Evolutionary conservation across 2,329 filamentous ascomycete genomes (phyloP).

Genomic region (Aspergillus niger): DNA sequence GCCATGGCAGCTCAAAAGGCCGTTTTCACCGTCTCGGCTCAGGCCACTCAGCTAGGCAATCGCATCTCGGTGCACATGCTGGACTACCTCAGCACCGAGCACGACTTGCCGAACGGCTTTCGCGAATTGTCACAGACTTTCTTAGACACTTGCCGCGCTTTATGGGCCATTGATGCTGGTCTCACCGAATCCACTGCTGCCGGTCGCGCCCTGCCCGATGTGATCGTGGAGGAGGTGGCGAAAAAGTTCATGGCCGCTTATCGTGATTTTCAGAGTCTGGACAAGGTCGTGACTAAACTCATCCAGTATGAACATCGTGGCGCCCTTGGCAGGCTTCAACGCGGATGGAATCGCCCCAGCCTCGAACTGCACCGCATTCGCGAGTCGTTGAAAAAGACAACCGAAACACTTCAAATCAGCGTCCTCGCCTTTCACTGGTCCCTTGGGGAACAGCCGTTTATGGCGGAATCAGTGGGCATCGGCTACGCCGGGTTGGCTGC

Average conservation of each 20-base stretch:
- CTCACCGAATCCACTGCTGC: slow-evolving; percentile 57
- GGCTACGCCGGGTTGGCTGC: slow-evolving; percentile 69
- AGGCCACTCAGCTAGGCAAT: slow-evolving; percentile 63
- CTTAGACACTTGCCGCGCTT: slow-evolving; percentile 65
- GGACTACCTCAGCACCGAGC: slow-evolving; percentile 62
- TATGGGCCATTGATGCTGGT: slow-evolving; percentile 70
- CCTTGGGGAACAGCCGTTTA: slow-evolving; percentile 58
- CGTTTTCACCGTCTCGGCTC: slow-evolving; percentile 51
- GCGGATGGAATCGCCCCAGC: slow-evolving; percentile 54
- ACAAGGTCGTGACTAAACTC: slow-evolving; percentile 63
- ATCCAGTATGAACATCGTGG: slow-evolving; percentile 65
- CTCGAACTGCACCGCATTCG: slow-evolving; percentile 35
- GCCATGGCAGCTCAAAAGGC: slow-evolving; percentile 18
- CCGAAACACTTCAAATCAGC: slow-evolving; percentile 65
- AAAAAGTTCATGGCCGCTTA: slow-evolving; percentile 64
- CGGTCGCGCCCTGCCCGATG: slow-evolving; percentile 57
- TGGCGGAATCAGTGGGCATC: slow-evolving; percentile 62
- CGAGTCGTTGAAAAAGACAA: slow-evolving; percentile 58
- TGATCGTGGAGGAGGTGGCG: slow-evolving; percentile 65
- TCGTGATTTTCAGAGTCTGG: slow-evolving; percentile 63
- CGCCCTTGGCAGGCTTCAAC: slow-evolving; percentile 61
- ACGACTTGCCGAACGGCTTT: slow-evolving; percentile 58
- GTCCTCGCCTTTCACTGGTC: slow-evolving; percentile 69
- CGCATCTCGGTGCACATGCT: slow-evolving; percentile 66
- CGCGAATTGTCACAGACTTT: slow-evolving; percentile 65